These are phyloP conservation scores for Boeremia lycopersici DNA, from an alignment of 2,329 filamentous ascomycete species.

Conservation along the genomic window DNA sequence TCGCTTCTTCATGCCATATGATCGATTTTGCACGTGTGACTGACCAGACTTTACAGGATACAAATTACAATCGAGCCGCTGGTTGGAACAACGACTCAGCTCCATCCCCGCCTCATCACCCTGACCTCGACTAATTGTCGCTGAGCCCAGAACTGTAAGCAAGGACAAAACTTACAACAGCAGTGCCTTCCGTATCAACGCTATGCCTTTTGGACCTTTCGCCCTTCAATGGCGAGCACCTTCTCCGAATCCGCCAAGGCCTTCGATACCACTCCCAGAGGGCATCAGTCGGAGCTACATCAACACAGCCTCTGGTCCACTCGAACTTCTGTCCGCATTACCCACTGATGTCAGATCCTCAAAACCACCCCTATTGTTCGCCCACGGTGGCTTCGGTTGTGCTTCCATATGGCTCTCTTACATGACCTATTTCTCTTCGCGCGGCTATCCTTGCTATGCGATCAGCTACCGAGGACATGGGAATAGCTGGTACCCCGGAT, in stretches of 20 bases:
- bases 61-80: neutral
- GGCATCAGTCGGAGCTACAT: constrained; percentile 55
- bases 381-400: constrained; percentile 61
- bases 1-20: neutral
- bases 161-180: neutral
- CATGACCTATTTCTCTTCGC: constrained; percentile 55
- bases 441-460: constrained; percentile 58
- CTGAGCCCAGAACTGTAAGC: neutral
- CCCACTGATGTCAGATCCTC: constrained; percentile 25
- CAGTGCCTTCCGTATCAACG: neutral
- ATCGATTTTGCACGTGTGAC: neutral
- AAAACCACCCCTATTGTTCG: constrained; percentile 56
- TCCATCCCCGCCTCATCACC: neutral
- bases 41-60: neutral
- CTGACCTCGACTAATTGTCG: neutral
- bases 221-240: constrained; percentile 36
- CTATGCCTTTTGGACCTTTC: constrained; percentile 39
- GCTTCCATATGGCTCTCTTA: constrained; percentile 61
- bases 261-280: constrained; percentile 46
- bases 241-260: constrained; percentile 28
- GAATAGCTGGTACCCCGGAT: constrained; percentile 58
- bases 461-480: constrained; percentile 61
- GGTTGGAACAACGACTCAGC: neutral
- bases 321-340: constrained; percentile 58
- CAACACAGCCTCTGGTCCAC: constrained; percentile 51